These are phyloP conservation scores for Dichotomopilus funicola DNA, from an alignment of 2,329 filamentous ascomycete genomes.

Conservation along the genomic window DNA sequence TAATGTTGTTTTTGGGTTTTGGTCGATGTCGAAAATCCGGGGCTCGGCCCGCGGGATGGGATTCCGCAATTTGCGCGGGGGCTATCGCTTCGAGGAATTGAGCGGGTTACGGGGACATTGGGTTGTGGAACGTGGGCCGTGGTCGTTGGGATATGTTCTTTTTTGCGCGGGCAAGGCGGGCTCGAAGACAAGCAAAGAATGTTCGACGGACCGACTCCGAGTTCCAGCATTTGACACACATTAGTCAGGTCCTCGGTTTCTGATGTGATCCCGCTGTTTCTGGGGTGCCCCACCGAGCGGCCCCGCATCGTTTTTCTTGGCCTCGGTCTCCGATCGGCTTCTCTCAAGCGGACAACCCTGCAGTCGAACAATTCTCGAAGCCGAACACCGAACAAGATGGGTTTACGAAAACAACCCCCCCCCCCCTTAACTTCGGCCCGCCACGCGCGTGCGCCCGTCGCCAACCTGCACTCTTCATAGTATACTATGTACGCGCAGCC, in stretches of 20 bases:
- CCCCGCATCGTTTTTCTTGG: conserved; percentile 6
- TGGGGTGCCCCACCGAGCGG: conserved; percentile 1
- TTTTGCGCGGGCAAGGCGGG: too few species aligned
- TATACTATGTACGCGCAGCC: too few species aligned
- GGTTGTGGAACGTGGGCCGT: too few species aligned
- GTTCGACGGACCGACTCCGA: background rate
- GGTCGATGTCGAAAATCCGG: background rate
- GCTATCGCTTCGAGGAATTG: too few species aligned
- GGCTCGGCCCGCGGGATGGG: conserved; percentile 1
- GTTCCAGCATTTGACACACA: conserved; percentile 6
- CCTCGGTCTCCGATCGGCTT: too few species aligned
- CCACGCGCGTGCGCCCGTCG: too few species aligned
- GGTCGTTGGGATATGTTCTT: too few species aligned
- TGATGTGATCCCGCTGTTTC: conserved; percentile 3
- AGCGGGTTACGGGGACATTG: too few species aligned
- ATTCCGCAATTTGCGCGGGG: background rate
- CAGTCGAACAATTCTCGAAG: background rate
- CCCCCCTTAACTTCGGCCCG: too few species aligned
- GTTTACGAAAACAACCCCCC: background rate
- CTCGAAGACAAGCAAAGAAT: too few species aligned
- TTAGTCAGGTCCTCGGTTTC: conserved; percentile 15
- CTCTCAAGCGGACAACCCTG: too few species aligned
- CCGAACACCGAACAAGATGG: background rate
- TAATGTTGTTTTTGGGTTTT: conserved; percentile 5
- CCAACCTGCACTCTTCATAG: too few species aligned